Evolutionary conservation across 495 filamentous ascomycete species (phyloP).

Genomic region (Neurospora sp.): DNA sequence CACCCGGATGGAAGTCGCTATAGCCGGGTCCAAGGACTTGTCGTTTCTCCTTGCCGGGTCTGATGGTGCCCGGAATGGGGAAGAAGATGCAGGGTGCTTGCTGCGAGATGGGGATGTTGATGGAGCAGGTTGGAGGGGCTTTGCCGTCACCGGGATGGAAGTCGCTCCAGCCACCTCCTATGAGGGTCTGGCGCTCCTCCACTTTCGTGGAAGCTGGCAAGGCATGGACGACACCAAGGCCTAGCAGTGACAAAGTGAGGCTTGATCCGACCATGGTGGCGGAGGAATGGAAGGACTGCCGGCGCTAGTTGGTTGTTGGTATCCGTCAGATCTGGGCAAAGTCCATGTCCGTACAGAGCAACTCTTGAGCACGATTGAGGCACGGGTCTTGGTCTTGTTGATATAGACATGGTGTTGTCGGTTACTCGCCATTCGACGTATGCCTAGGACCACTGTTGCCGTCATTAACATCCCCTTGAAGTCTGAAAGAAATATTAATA

Average conservation of each 20-base stretch:
- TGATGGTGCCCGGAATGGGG: conserved; percentile 12
- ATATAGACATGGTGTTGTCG: conserved; percentile 8
- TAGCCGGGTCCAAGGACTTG: conserved; percentile 10
- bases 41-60: conserved; percentile 12
- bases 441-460: background rate
- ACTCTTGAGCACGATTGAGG: background rate
- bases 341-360: conserved; percentile 5
- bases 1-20: conserved; percentile 3
- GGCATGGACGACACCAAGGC: conserved; percentile 21
- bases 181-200: conserved; percentile 9
- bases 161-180: conserved; percentile 5
- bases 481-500: conserved; percentile 16
- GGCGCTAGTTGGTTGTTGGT: background rate
- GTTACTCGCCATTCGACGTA: background rate
- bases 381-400: conserved; percentile 6
- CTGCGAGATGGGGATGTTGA: background rate
- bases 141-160: conserved; percentile 2
- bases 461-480: background rate
- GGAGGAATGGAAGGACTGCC: background rate
- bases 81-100: conserved; percentile 11
- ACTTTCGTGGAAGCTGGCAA: conserved; percentile 12
- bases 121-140: background rate
- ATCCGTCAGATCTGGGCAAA: conserved; percentile 4
- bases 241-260: conserved; percentile 20
- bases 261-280: conserved; percentile 20